A percentile compares a stretch with the other conserved stretches of the same genome.
Conservation (phyloP, 768 basidiomycete genomes). For the Tricholomella constricta region DNA sequence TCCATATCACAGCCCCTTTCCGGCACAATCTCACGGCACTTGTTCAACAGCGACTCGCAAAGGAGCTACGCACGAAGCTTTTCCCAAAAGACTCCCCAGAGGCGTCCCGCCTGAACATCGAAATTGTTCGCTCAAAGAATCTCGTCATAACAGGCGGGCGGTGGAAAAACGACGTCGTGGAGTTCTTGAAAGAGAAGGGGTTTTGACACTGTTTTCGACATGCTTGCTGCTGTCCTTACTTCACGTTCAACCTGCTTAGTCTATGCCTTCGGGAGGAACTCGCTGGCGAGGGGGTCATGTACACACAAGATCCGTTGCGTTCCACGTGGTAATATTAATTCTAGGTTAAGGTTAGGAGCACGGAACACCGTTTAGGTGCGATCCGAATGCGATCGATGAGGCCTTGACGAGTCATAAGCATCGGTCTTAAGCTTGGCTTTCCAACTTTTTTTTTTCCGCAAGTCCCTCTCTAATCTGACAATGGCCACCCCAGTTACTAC, state of each 20-base stretch:
- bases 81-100: constrained; percentile 50
- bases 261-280: neutral
- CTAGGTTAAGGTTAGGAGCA: constrained; percentile 33
- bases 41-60: constrained; percentile 52
- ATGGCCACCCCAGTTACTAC: constrained; percentile 32
- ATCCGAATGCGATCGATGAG: constrained; percentile 16
- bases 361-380: constrained; percentile 13
- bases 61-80: constrained; percentile 53
- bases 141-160: constrained; percentile 62
- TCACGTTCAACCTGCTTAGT: neutral
- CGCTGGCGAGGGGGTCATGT: too few species aligned
- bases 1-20: constrained; percentile 14
- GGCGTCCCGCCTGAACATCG: constrained; percentile 50
- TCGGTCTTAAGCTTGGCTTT: constrained; percentile 4
- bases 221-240: constrained; percentile 8
- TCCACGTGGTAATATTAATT: constrained; percentile 6
- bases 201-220: constrained; percentile 43
- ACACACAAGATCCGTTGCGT: too few species aligned
- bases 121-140: constrained; percentile 50
- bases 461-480: neutral
- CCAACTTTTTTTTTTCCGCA: constrained; percentile 12
- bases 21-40: constrained; percentile 15
- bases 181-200: constrained; percentile 65
- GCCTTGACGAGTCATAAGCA: constrained; percentile 19
- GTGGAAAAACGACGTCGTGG: constrained; percentile 61